phyloP scores from a whole-genome alignment of 73 alveolate genomes.

The Paramecium pentaurelia region DNA sequence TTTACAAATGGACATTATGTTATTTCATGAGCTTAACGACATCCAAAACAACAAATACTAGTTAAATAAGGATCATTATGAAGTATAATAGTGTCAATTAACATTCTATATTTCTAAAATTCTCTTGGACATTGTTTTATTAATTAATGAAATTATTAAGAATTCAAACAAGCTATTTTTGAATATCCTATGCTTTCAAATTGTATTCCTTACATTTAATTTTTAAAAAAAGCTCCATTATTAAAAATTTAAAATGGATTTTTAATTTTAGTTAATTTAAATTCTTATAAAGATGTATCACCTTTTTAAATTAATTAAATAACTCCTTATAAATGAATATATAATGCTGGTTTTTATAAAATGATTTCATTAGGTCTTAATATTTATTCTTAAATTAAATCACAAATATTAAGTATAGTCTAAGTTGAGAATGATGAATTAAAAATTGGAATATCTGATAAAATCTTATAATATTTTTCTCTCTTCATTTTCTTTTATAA shows the following conservation, averaged over 20 bases:
- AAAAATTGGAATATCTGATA: background rate
- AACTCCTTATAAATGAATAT: background rate
- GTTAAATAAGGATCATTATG: background rate
- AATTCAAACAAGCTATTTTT: background rate
- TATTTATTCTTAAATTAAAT: background rate
- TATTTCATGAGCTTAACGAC: background rate
- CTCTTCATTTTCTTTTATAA: background rate
- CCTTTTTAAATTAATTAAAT: background rate
- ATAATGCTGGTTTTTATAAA: background rate
- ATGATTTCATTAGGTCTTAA: background rate
- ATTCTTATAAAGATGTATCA: background rate
- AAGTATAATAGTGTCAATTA: background rate
- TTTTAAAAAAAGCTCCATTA: background rate
- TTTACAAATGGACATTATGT: background rate
- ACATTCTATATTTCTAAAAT: background rate
- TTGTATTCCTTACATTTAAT: background rate
- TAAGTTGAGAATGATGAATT: background rate
- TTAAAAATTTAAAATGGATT: background rate
- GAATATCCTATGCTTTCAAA: background rate
- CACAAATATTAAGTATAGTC: background rate
- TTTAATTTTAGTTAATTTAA: background rate
- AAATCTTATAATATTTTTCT: background rate
- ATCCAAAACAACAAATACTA: background rate
- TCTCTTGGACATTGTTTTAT: background rate
- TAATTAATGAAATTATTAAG: background rate